Evolutionary conservation across 108 stramenopile species (phyloP).

Genomic region (Pseudonitzschia multiseries): DNA sequence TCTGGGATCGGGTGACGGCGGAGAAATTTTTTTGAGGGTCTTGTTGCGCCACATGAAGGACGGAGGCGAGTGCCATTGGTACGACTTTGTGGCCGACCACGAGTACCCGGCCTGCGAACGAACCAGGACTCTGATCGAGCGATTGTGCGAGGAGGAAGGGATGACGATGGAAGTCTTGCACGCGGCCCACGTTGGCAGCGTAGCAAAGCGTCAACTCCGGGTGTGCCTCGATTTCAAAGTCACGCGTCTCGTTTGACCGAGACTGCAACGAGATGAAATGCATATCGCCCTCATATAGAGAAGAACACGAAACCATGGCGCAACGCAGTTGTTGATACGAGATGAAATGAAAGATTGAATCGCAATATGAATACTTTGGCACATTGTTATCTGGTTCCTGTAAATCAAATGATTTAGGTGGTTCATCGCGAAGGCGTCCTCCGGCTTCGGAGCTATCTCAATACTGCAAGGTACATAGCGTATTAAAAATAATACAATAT

Average conservation of each 20-base stretch:
- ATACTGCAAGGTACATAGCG: no score
- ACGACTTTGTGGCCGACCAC: conserved; percentile 83
- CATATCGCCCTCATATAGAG: no score
- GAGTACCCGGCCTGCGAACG: conserved; percentile 68
- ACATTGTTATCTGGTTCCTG: no score
- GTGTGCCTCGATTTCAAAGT: conserved; percentile 78
- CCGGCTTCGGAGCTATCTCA: no score
- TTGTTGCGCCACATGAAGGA: conserved; percentile 70
- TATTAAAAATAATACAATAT: no score
- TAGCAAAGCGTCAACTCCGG: conserved; percentile 84
- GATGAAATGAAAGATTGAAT: no score
- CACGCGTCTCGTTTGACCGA: background rate
- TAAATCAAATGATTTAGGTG: no score
- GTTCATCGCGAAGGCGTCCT: no score
- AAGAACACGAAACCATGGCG: no score
- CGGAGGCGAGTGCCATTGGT: conserved; percentile 83
- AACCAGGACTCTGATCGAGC: conserved; percentile 53
- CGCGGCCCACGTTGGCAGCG: conserved; percentile 76
- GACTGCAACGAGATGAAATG: no score
- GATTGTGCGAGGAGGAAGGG: conserved; percentile 47
- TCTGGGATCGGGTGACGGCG: conserved; percentile 72
- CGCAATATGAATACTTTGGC: no score
- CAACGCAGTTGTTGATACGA: no score
- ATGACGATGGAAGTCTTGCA: conserved; percentile 65
- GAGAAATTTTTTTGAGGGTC: conserved; percentile 53